A percentile compares a stretch with the other conserved stretches of the same genome.
Evolutionary conservation across 768 basidiomycete genomes (phyloP).

Genomic region (Tylopilus plumbeoviolaceoides): DNA sequence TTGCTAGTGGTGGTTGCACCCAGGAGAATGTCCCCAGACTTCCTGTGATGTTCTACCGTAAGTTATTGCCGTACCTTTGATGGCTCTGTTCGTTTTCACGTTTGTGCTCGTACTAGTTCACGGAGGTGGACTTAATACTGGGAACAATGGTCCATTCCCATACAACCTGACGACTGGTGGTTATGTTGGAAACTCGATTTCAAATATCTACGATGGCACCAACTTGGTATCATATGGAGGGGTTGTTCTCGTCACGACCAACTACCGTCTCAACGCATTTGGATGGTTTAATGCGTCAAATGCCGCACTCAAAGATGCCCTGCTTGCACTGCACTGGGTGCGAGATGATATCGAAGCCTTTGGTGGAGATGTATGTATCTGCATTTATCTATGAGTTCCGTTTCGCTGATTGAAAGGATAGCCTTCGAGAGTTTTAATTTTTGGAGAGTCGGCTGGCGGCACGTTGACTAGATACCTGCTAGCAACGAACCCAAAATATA

Average conservation of each 20-base stretch:
- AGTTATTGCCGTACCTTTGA: neutral
- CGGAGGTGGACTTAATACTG: conserved; percentile 15
- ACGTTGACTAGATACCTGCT: conserved; percentile 15
- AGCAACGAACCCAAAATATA: conserved; percentile 15
- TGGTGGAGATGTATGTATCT: conserved; percentile 31
- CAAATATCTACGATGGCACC: conserved; percentile 22
- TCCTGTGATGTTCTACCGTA: conserved; percentile 21
- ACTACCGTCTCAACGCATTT: conserved; percentile 18
- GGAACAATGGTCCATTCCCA: conserved; percentile 15
- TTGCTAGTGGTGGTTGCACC: neutral
- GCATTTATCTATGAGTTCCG: neutral
- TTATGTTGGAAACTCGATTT: conserved; percentile 16
- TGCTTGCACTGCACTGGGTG: conserved; percentile 35
- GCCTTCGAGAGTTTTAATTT: conserved; percentile 15
- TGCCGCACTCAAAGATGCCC: conserved; percentile 28
- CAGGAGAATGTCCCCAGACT: conserved; percentile 4
- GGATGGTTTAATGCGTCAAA: conserved; percentile 27
- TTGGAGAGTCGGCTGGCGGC: conserved; percentile 22
- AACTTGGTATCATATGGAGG: conserved; percentile 25
- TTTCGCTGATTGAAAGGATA: neutral
- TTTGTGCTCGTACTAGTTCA: conserved; percentile 10
- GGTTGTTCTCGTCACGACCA: conserved; percentile 22
- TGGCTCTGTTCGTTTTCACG: neutral
- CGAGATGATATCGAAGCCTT: conserved; percentile 33
- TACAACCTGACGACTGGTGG: conserved; percentile 20